Evolutionary conservation across 305 asterid genomes (phyloP).

Genomic region (Fraxinus greggii): DNA sequence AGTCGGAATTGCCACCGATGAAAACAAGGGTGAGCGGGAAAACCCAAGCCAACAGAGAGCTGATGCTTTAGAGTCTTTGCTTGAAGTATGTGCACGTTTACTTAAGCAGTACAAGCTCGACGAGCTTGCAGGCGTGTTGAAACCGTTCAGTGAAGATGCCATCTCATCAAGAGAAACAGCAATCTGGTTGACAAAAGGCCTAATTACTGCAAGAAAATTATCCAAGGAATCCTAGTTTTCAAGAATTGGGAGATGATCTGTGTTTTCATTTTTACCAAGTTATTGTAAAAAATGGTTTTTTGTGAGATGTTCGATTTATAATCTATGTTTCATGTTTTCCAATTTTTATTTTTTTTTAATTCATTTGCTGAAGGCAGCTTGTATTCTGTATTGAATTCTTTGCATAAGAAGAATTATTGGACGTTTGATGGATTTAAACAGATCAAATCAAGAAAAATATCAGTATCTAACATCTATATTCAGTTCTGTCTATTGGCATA

Average conservation of each 20-base stretch:
- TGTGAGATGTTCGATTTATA: background rate
- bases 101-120: constrained; percentile 84
- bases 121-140: constrained; percentile 84
- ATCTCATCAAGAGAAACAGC: constrained; percentile 96
- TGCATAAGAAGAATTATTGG: background rate
- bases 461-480: background rate
- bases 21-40: constrained; percentile 38
- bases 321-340: background rate
- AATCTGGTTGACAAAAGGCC: constrained; percentile 83
- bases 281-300: background rate
- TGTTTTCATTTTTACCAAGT: background rate
- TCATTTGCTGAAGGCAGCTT: background rate
- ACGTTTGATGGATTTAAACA: background rate
- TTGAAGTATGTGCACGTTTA: constrained; percentile 86
- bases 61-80: constrained; percentile 89
- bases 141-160: constrained; percentile 82
- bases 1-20: constrained; percentile 33
- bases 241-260: constrained; percentile 14
- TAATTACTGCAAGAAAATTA: constrained; percentile 67
- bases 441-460: background rate
- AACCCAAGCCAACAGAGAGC: constrained; percentile 60
- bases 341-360: background rate
- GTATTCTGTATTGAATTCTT: background rate
- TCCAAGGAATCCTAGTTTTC: constrained; percentile 47
- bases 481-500: background rate